phyloP scores from a whole-genome alignment of 352 stramenopile species.

The Phytopythium aichiense region DNA sequence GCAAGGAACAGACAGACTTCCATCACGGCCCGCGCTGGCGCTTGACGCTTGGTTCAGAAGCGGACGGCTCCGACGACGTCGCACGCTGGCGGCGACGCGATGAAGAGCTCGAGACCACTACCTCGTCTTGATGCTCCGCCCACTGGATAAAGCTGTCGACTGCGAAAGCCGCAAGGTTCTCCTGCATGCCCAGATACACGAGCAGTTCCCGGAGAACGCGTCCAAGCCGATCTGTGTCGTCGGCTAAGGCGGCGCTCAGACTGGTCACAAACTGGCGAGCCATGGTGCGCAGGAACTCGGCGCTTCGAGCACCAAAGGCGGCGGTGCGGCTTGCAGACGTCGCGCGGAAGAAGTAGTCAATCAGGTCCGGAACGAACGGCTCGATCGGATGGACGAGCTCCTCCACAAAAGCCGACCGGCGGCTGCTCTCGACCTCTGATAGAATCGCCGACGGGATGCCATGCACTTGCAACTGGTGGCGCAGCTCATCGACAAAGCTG shows the following conservation, averaged over 20 bases:
- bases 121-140: constrained; percentile 8
- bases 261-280: constrained; percentile 40
- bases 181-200: constrained; percentile 34
- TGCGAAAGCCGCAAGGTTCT: constrained; percentile 36
- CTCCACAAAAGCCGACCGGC: constrained; percentile 26
- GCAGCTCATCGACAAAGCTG: constrained; percentile 41
- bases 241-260: constrained; percentile 28
- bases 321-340: constrained; percentile 51
- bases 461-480: constrained; percentile 30
- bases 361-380: constrained; percentile 53
- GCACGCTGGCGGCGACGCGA: constrained; percentile 16
- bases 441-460: constrained; percentile 31
- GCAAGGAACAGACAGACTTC: not conserved
- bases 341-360: constrained; percentile 53
- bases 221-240: constrained; percentile 25
- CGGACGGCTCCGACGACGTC: not conserved
- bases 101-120: not conserved
- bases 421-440: constrained; percentile 20
- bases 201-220: constrained; percentile 33
- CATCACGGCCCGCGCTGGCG: constrained; percentile 9
- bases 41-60: constrained; percentile 19
- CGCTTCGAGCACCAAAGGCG: constrained; percentile 39
- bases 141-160: constrained; percentile 42
- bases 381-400: constrained; percentile 46
- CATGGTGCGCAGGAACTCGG: constrained; percentile 53